Percentiles rank a stretch among this genome's conserved stretches.
Evolutionary conservation across 1,139 yeast species (phyloP).

Genomic region (Candida neerlandica): DNA sequence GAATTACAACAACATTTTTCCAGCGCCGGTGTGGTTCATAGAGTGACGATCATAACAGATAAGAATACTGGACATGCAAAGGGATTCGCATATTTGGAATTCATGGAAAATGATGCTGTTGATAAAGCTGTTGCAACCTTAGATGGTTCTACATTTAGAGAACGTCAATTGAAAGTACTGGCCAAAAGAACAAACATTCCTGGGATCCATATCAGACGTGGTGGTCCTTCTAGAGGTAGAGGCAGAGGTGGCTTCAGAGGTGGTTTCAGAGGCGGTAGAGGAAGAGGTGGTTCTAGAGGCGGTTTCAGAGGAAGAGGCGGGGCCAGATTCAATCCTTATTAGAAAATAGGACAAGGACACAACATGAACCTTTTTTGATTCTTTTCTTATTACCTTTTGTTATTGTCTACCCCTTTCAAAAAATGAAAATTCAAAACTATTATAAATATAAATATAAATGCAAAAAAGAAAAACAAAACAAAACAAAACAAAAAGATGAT

Average conservation of each 20-base stretch:
- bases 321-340: slow-evolving; percentile 28
- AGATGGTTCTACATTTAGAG: slow-evolving; percentile 67
- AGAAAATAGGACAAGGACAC: background rate
- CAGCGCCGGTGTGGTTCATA: slow-evolving; percentile 72
- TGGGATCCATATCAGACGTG: slow-evolving; percentile 54
- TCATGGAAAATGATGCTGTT: slow-evolving; percentile 64
- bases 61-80: slow-evolving; percentile 77
- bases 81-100: slow-evolving; percentile 86
- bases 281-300: slow-evolving; percentile 28
- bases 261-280: slow-evolving; percentile 28
- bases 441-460: background rate
- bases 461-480: background rate
- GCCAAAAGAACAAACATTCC: slow-evolving; percentile 84
- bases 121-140: slow-evolving; percentile 62
- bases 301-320: slow-evolving; percentile 25
- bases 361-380: background rate
- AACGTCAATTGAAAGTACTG: slow-evolving; percentile 68
- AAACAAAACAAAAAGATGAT: background rate
- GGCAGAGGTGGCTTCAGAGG: slow-evolving; percentile 24
- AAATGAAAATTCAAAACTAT: background rate
- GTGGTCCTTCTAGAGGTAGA: slow-evolving; percentile 37
- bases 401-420: background rate
- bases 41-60: slow-evolving; percentile 80
- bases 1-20: slow-evolving; percentile 80
- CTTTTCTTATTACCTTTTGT: background rate